Evolutionary conservation across 2,329 filamentous ascomycete genomes (phyloP), one percentile per base, ranked within the genome.

Genomic region (Hawksworthiomyces lignivorus): DNA sequence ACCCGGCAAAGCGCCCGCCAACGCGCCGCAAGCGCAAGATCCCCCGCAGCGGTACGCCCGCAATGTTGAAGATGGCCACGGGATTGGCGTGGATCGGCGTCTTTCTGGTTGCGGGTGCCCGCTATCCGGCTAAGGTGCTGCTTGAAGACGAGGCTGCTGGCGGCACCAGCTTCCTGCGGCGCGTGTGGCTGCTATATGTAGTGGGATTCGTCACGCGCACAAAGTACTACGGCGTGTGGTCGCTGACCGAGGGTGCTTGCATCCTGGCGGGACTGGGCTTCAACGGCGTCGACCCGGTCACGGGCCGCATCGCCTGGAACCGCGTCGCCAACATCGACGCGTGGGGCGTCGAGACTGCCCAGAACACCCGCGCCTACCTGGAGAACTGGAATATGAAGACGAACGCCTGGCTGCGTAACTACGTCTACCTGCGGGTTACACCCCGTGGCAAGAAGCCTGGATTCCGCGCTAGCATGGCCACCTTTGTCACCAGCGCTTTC

Each of bases 361-460:
- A 96, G 63, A 98, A 97, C 60, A 85, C 86, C n/a, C 81, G 90
- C 41, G 88, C 79, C 2, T 97, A 92, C 55, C 73, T 98, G 4
- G 90, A 82, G 36, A 84, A 80, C 55, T 98, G 92, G 92, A 98
- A 98, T 62, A 95, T 96, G 68, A 97, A 97, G 63, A 98, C 92
- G 11, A 98, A 96, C 61, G 80, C 87, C 55, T 98, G 92, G 92
- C 69, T 98, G 47, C 79, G 89, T 35, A 95, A 97, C 62, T 98
- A 96, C 58, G 74, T 98, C 52, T 98, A 97, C 58, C 73, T 98
- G 36, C 82, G 92, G 19, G 92, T 98, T 4, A 98, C 92, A 0
- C 92, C 92, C 0, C 84, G 85, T 53, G 92, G 92, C 41, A 92
- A 88, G 70, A 98, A 97, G 62, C 92, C 92, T 9, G 92, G 92